A percentile compares a stretch with the other conserved stretches of the same genome.
phyloP scores from a whole-genome alignment of 139 green algal species.

The Limnomonas spitsbergensis region DNA sequence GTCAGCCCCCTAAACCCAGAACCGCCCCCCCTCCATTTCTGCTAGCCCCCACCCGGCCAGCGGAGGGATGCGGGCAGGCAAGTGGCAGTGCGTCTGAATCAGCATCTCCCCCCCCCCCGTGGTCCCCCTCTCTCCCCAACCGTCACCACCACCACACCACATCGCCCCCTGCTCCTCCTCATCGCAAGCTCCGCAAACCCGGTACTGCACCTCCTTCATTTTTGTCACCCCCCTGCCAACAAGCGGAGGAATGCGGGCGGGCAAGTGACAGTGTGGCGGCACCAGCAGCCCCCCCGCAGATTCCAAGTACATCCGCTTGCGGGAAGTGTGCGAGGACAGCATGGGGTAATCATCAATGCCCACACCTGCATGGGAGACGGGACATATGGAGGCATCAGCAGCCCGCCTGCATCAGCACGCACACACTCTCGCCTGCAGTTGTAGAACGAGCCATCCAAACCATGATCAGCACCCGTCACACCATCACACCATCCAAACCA shows the following conservation, averaged over 20 bases:
- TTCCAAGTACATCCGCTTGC: background rate
- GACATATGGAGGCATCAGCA: background rate
- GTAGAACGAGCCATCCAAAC: background rate
- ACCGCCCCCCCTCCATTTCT: too few relatives aligned
- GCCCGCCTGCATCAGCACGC: background rate
- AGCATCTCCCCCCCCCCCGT: too few relatives aligned
- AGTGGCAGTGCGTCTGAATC: too few relatives aligned
- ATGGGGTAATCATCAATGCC: background rate
- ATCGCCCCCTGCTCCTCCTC: too few relatives aligned
- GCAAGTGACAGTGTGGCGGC: background rate
- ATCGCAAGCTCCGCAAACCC: too few relatives aligned
- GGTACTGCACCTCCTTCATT: background rate
- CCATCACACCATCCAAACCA: too few relatives aligned
- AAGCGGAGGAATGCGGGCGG: background rate
- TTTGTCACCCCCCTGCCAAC: slow-evolving; percentile 1
- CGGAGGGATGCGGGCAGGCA: too few relatives aligned
- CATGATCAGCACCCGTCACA: too few relatives aligned
- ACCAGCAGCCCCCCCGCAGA: background rate
- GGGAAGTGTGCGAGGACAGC: background rate
- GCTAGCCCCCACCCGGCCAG: too few relatives aligned
- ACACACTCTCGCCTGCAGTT: background rate
- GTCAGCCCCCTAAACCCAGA: too few relatives aligned
- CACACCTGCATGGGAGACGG: background rate
- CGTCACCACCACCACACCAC: too few relatives aligned
- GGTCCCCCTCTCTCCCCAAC: too few relatives aligned